Evolutionary conservation across 441 rosid species (phyloP).

Genomic region (Francoa sonchifolia): DNA sequence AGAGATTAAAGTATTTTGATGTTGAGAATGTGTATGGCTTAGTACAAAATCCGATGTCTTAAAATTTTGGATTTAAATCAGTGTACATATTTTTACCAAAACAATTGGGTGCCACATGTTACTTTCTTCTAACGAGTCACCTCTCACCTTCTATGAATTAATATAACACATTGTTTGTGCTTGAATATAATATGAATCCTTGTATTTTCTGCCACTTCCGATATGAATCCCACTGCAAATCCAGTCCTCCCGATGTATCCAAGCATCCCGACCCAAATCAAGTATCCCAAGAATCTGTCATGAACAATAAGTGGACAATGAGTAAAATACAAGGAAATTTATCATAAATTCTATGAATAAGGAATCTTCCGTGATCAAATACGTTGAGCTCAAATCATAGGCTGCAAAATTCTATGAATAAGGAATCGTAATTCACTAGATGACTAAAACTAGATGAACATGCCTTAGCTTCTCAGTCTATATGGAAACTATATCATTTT

Average conservation of each 20-base stretch:
- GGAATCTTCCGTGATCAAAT: slow-evolving; percentile 33
- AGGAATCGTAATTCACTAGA: background rate
- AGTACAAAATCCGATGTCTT: too few relatives aligned
- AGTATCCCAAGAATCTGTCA: slow-evolving; percentile 71
- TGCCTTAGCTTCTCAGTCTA: background rate
- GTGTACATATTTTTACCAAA: too few relatives aligned
- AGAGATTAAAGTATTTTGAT: too few relatives aligned
- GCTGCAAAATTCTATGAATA: background rate
- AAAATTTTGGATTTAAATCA: too few relatives aligned
- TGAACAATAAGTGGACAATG: background rate
- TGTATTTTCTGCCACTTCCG: slow-evolving; percentile 74
- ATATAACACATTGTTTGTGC: slow-evolving; percentile 80
- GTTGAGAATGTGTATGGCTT: too few relatives aligned
- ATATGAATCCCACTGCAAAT: slow-evolving; percentile 60
- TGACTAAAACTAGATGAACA: background rate
- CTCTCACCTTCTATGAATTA: slow-evolving; percentile 28
- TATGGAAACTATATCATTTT: background rate
- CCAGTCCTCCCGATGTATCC: slow-evolving; percentile 86
- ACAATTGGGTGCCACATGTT: too few relatives aligned
- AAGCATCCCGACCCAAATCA: slow-evolving; percentile 83
- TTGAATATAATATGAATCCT: slow-evolving; percentile 75
- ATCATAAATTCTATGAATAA: too few relatives aligned
- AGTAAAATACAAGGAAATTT: too few relatives aligned
- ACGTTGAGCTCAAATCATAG: background rate
- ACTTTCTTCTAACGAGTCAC: too few relatives aligned